A percentile compares a stretch with the other conserved stretches of the same genome.
Evolutionary conservation across 2,329 filamentous ascomycete species (phyloP).

Genomic region (Fusarium scirpi): DNA sequence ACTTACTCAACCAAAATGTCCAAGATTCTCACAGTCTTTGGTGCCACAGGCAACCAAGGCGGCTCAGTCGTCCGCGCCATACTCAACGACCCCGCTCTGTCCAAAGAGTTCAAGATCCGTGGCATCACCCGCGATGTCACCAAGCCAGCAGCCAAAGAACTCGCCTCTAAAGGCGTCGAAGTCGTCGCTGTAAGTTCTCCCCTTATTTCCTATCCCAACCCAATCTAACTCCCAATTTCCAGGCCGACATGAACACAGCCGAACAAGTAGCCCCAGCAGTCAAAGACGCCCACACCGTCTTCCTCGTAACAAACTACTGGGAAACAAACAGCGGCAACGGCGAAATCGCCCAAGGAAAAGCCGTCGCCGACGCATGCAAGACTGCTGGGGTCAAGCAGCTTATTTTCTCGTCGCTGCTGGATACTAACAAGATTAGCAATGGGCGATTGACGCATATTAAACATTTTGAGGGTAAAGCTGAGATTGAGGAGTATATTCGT

Average conservation of each 20-base stretch:
- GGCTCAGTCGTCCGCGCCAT: constrained; percentile 60
- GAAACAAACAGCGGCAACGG: constrained; percentile 50
- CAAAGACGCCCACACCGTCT: constrained; percentile 58
- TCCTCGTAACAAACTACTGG: constrained; percentile 56
- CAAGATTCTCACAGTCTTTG: constrained; percentile 59
- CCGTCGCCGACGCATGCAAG: constrained; percentile 60
- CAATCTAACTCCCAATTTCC: no score
- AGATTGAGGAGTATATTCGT: constrained; percentile 68
- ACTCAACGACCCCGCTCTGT: constrained; percentile 60
- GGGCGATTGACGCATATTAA: constrained; percentile 55
- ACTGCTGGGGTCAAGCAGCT: constrained; percentile 59
- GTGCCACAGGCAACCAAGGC: constrained; percentile 63
- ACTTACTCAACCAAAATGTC: constrained; percentile 44
- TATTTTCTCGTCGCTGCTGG: constrained; percentile 60
- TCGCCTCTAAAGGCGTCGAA: constrained; percentile 57
- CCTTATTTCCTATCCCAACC: no score
- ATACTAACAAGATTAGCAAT: constrained; percentile 53
- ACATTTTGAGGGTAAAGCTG: constrained; percentile 69
- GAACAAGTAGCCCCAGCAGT: constrained; percentile 54
- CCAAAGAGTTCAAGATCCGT: constrained; percentile 58
- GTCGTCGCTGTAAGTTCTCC: constrained; percentile 53
- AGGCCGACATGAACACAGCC: constrained; percentile 58
- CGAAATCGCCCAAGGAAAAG: constrained; percentile 58
- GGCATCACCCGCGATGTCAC: constrained; percentile 60
- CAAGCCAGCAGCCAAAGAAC: constrained; percentile 55